Base-by-base conservation (phyloP, 768 basidiomycete species). In the Pleurotus ostreatus region DNA sequence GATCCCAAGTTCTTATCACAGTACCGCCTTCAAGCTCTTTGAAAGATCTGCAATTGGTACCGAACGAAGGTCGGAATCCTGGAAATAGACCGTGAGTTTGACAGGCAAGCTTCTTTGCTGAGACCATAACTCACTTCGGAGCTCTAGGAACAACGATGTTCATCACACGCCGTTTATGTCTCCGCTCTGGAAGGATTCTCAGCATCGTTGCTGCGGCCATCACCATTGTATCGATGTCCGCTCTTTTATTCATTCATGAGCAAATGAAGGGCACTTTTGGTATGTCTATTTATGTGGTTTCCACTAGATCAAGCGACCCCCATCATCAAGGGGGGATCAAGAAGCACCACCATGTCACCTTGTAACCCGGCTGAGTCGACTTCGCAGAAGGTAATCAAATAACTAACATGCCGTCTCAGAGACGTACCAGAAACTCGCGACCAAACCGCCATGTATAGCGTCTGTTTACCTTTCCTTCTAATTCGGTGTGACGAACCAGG, bases 281-380 rank as follows among this genome's bases (percentile, higher is more conserved):
- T 20, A n/a, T n/a, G 4, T 15, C 15, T n/a, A 15, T 49, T 49
- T 49, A 49, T 34, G 26, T 49, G 13, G 48, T 26, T 49, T 26
- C 34, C 18, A 18, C 38, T 37, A 20, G 34, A 22, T 41, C 9
- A 13, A 22, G 11, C 20, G 12, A 22, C n/a, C 41, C 51, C 51
- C 39, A 41, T 38, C 51, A 53, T 53, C 51, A 53, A 53, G 51
- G 51, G 41, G 39, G 22, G n/a, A 53, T n/a, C 39, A 39, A 53
- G 30, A 34, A 49, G 30, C 25, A 11, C 20, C 16, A n/a, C 8
- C 23, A 25, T 40, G 51, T 53, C 37, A 34, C 48, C 48, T 49
- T 34, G 48, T 43, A 43, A 38, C 48, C 48, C 48, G 48, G 26
- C 20, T 20, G 51, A 39, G 39, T 41, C 51, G 41, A n/a, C 15